Conservation (phyloP, 1,139 yeast species). For the Geotrichum citri-aurantii region DNA sequence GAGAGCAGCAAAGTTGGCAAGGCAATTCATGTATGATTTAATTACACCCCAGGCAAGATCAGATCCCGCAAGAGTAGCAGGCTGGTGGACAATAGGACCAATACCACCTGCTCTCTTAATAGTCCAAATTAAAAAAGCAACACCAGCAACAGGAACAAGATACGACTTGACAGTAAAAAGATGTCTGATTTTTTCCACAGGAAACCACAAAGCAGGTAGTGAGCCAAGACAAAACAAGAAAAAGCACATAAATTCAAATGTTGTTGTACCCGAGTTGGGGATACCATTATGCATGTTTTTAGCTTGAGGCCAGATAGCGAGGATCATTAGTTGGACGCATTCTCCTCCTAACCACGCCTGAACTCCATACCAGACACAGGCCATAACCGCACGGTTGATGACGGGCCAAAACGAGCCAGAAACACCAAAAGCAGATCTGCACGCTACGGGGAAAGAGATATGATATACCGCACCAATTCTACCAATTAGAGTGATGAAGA, state of each 20-base stretch:
- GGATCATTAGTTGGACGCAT: conserved; percentile 55
- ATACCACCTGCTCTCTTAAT: conserved; percentile 67
- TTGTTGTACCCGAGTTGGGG: conserved; percentile 49
- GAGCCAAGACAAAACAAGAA: conserved; percentile 74
- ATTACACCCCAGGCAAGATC: conserved; percentile 79
- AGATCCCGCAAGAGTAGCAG: conserved; percentile 47
- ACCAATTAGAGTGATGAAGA: conserved; percentile 34
- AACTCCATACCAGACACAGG: conserved; percentile 79
- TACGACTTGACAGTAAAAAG: conserved; percentile 74
- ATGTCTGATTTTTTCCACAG: conserved; percentile 76
- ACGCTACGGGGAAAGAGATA: conserved; percentile 38
- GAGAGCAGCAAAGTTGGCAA: conserved; percentile 82
- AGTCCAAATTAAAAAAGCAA: conserved; percentile 77
- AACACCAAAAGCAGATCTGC: conserved; percentile 38
- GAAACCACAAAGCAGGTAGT: conserved; percentile 72
- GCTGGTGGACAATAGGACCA: conserved; percentile 59
- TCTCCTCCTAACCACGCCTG: conserved; percentile 81
- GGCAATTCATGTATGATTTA: conserved; percentile 67
- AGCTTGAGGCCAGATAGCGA: conserved; percentile 42
- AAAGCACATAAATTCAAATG: conserved; percentile 65
- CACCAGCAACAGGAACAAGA: conserved; percentile 72
- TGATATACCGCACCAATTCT: conserved; percentile 38
- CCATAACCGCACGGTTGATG: conserved; percentile 54
- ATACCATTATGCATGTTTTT: conserved; percentile 42
- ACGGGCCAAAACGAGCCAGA: conserved; percentile 39